These are phyloP conservation scores for Cladobotryum mycophilum DNA, from an alignment of 2,329 filamentous ascomycete genomes.

Conservation along the genomic window DNA sequence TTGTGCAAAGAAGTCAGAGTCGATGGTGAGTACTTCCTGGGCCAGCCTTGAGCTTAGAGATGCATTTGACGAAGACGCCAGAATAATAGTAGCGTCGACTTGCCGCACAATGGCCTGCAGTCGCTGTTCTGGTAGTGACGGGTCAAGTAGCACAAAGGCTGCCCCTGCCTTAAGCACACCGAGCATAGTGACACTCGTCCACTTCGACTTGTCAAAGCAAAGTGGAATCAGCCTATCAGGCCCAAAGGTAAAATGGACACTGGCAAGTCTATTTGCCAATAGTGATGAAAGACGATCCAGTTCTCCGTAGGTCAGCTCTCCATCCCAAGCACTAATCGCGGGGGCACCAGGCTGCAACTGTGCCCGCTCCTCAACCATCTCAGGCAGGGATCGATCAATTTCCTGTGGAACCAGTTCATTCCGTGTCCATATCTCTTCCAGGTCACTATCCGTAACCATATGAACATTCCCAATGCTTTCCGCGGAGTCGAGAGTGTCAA, in stretches of 20 bases:
- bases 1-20: too few relatives aligned
- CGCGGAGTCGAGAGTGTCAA: not conserved
- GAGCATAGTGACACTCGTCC: conserved; percentile 17
- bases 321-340: too few relatives aligned
- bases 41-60: too few relatives aligned
- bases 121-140: not conserved
- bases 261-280: conserved; percentile 23
- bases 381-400: too few relatives aligned
- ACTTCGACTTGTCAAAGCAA: conserved; percentile 20
- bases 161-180: conserved; percentile 23
- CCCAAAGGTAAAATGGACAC: conserved; percentile 15
- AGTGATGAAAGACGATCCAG: conserved; percentile 22
- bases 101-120: not conserved
- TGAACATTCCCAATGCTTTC: not conserved
- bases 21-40: too few relatives aligned
- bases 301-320: not conserved
- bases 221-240: conserved; percentile 25
- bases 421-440: too few relatives aligned
- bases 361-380: too few relatives aligned
- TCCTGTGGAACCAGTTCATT: too few relatives aligned
- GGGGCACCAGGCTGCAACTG: too few relatives aligned
- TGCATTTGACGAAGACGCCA: not conserved
- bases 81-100: not conserved
- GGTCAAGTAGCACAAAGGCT: conserved; percentile 17
- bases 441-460: not conserved